phyloP scores from a whole-genome alignment of 1,139 yeast genomes.

The Diutina sp. region DNA sequence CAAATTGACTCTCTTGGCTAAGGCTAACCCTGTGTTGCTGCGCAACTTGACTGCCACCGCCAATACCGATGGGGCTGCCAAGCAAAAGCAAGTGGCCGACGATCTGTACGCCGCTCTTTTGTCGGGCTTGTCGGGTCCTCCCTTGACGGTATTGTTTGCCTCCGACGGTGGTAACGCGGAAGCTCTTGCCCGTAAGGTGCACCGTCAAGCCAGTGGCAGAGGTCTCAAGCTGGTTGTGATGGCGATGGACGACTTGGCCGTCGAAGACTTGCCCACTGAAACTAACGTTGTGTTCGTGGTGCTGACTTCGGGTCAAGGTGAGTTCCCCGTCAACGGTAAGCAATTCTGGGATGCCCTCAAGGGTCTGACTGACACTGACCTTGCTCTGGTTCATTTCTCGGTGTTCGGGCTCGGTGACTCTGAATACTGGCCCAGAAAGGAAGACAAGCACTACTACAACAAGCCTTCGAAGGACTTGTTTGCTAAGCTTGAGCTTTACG shows the following conservation, averaged over 20 bases:
- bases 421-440: conserved; percentile 94
- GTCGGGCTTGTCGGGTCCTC: conserved; percentile 89
- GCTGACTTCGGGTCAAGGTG: conserved; percentile 97
- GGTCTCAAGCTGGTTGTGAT: conserved; percentile 70
- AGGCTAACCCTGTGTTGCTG: conserved; percentile 63
- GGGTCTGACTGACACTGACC: conserved; percentile 55
- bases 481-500: conserved; percentile 51
- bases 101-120: conserved; percentile 65
- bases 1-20: conserved; percentile 63
- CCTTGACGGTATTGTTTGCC: conserved; percentile 79
- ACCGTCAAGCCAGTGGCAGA: conserved; percentile 74
- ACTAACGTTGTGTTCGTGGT: conserved; percentile 72
- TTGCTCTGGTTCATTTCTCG: conserved; percentile 55
- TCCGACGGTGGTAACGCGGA: conserved; percentile 96
- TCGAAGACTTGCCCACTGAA: conserved; percentile 73
- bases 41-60: conserved; percentile 60
- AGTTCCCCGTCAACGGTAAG: conserved; percentile 91
- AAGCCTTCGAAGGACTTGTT: conserved; percentile 76
- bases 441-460: conserved; percentile 86
- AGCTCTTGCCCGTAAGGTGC: conserved; percentile 66
- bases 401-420: conserved; percentile 93
- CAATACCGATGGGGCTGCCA: conserved; percentile 35
- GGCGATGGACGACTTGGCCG: conserved; percentile 75
- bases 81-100: conserved; percentile 59
- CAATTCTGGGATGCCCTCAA: conserved; percentile 80